Percentiles rank a stretch among this genome's conserved stretches.
Evolutionary conservation across 345 rosid genomes (phyloP).

Genomic region (Geranium rotundifolium): DNA sequence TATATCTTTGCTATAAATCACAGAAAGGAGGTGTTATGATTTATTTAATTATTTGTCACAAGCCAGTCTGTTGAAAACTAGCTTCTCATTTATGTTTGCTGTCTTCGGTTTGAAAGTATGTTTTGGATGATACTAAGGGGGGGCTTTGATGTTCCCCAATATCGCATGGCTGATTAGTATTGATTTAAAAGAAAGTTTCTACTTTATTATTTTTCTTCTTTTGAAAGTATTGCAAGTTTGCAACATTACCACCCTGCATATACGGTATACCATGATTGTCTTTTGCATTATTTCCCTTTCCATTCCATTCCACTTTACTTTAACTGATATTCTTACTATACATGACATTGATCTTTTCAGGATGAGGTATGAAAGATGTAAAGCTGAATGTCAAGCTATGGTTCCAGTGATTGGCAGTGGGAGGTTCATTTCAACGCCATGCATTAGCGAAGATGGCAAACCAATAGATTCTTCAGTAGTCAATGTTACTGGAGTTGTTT

Average conservation of each 20-base stretch:
- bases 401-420: constrained; percentile 83
- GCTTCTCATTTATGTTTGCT: no score
- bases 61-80: not conserved
- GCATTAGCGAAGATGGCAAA: constrained; percentile 52
- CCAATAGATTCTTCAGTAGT: constrained; percentile 28
- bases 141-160: not conserved
- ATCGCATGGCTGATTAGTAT: not conserved
- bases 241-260: not conserved
- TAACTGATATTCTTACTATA: not conserved
- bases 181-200: no score
- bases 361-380: constrained; percentile 68
- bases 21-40: not conserved
- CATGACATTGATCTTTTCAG: constrained; percentile 23
- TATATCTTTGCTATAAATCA: not conserved
- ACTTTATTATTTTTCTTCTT: not conserved
- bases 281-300: no score
- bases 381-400: constrained; percentile 69
- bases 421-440: constrained; percentile 44
- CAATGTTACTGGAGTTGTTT: constrained; percentile 27
- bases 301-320: not conserved
- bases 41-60: not conserved
- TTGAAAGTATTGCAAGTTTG: not conserved
- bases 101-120: not conserved
- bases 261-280: no score
- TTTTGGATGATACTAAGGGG: not conserved